Base-by-base conservation (phyloP, 352 stramenopile genomes). In the Pythium coloratum region DNA sequence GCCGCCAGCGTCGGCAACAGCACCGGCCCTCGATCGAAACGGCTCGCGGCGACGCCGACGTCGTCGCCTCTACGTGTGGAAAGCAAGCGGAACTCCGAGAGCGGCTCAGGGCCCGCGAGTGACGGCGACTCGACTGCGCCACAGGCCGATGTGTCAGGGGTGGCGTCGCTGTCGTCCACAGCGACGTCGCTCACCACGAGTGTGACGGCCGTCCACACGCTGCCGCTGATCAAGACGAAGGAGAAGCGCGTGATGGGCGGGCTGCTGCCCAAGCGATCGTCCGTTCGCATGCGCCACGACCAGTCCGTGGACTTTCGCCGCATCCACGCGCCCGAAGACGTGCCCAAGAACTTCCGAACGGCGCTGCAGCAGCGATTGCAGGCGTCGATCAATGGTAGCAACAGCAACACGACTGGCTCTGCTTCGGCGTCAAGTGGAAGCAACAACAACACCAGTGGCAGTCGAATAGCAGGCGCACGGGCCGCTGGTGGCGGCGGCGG, bases 241-340 rank as follows among this genome's bases (percentile, higher is more conserved):
- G 83, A 91, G 53, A 86, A 81, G 38, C 78, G 79, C 14, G 38
- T 64, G 4, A 91, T 93, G 80, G 85, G 85, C n/a, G 85, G 85
- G 6, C 57, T 84, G 16, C 63, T 90, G 46, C 83, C 82, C 33
- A 91, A 91, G 62, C 75, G 82, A 13, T 93, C 84, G 46, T 76
- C 72, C 6, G 76, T 91, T 53, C 74, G 84, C 0, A 87, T 73
- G 33, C 82, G 84, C 1, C 70, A 90, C 58, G 84, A 93, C 49
- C 80, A 80, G 42, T 84, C 76, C 36, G 74, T 86, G 3, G 84
- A 93, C 55, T 79, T 90, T 30, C 81, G 84, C 30, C 77, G 84
- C 16, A 82, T 91, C 49, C 81, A 93, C 73, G 84, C 84, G 33
- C 82, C 83, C 6, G 76, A 88, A 54, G 74, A 89, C 42, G 86